Percentiles rank a stretch among this genome's conserved stretches.
Conservation (phyloP, 306 rosid genomes). For the Astragalus glycyphyllos region DNA sequence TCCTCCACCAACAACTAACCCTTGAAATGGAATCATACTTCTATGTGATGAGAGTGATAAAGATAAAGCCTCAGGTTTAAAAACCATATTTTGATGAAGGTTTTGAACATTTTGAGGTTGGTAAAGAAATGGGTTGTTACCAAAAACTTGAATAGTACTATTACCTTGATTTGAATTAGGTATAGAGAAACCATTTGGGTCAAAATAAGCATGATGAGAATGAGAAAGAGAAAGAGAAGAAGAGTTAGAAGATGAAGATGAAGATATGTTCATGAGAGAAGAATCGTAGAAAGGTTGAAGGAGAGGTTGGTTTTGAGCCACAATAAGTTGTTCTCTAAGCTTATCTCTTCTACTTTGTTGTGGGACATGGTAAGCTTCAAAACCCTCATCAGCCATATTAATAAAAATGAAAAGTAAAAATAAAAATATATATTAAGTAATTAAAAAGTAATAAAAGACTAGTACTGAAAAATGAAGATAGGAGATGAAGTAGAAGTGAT, state of each 20-base stretch:
- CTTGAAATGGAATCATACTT: constrained; percentile 34
- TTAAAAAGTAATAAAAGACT: too few species aligned
- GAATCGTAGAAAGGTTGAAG: constrained; percentile 62
- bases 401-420: neutral
- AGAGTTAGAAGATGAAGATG: constrained; percentile 41
- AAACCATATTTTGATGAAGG: constrained; percentile 41
- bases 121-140: constrained; percentile 52
- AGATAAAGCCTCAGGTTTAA: constrained; percentile 78
- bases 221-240: constrained; percentile 51
- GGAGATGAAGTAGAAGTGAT: constrained; percentile 17
- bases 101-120: constrained; percentile 46
- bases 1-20: constrained; percentile 37
- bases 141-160: constrained; percentile 45
- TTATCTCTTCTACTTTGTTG: constrained; percentile 92
- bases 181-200: constrained; percentile 54
- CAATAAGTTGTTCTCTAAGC: constrained; percentile 58
- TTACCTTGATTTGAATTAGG: constrained; percentile 42
- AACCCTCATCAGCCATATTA: constrained; percentile 87
- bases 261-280: constrained; percentile 39
- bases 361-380: constrained; percentile 85
- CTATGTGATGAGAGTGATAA: constrained; percentile 71
- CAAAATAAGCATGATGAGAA: constrained; percentile 55
- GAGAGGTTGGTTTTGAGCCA: constrained; percentile 43
- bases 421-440: neutral
- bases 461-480: too few species aligned